Evolutionary conservation across 768 basidiomycete genomes (phyloP).

Genomic region (Hygrophorus pudorinus): DNA sequence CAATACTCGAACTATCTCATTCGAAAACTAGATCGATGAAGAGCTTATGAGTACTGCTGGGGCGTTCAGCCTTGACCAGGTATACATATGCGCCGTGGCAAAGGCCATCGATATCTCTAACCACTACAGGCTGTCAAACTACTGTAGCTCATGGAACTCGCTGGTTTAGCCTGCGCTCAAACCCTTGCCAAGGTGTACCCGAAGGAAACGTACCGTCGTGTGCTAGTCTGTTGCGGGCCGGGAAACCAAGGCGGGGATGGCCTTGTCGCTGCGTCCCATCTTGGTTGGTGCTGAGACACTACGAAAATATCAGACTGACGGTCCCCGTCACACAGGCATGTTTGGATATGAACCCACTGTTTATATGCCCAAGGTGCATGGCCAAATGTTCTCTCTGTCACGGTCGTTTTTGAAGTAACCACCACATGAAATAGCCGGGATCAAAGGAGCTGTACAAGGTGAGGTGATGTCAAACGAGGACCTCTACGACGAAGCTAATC

Average conservation of each 20-base stretch:
- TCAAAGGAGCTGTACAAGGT: conserved; percentile 91
- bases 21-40: conserved; percentile 68
- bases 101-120: neutral
- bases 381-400: too few species aligned
- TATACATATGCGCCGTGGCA: conserved; percentile 14
- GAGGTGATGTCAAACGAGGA: neutral
- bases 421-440: conserved; percentile 60
- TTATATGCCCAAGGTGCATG: conserved; percentile 83
- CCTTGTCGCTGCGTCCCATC: conserved; percentile 89
- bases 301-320: neutral
- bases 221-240: conserved; percentile 94
- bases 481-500: neutral
- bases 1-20: neutral
- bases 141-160: conserved; percentile 85
- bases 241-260: conserved; percentile 99
- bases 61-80: conserved; percentile 93
- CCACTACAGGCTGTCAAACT: too few species aligned
- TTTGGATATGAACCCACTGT: conserved; percentile 87
- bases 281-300: conserved; percentile 39
- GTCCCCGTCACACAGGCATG: conserved; percentile 46
- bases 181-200: conserved; percentile 71
- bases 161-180: conserved; percentile 90
- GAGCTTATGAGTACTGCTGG: conserved; percentile 86
- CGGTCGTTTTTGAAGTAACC: too few species aligned
- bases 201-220: conserved; percentile 55